These are phyloP conservation scores for Globisporangium middletonii DNA, from an alignment of 352 stramenopile species.

Conservation along the genomic window DNA sequence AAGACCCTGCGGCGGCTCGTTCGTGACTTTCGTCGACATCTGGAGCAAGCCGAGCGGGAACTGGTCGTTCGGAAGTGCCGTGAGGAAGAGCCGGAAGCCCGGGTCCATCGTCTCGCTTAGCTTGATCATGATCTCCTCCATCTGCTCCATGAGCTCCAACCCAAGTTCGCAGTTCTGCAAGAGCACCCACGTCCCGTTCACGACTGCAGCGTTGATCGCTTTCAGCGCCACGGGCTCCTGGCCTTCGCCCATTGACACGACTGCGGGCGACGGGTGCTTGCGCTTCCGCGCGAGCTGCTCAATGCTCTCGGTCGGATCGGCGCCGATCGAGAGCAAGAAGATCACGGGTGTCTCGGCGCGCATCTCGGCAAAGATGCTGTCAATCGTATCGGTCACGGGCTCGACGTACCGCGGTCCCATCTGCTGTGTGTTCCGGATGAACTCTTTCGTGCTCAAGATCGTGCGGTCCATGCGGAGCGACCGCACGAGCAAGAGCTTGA, in stretches of 20 bases:
- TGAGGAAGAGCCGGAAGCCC: constrained; percentile 97
- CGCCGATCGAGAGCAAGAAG: constrained; percentile 96
- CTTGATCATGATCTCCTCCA: constrained; percentile 97
- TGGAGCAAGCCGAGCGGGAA: constrained; percentile 97
- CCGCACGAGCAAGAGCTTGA: constrained; percentile 96
- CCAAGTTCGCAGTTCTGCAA: constrained; percentile 98
- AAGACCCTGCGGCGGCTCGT: constrained; percentile 95
- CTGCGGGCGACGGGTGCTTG: constrained; percentile 93
- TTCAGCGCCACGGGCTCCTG: constrained; percentile 97
- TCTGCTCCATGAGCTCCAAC: constrained; percentile 97
- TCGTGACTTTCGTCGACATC: constrained; percentile 99
- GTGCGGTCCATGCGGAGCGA: constrained; percentile 96
- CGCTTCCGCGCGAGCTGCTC: constrained; percentile 95
- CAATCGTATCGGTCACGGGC: constrained; percentile 98
- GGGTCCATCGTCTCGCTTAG: constrained; percentile 94
- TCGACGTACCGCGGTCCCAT: constrained; percentile 97
- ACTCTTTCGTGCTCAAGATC: constrained; percentile 97
- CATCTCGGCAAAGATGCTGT: constrained; percentile 97
- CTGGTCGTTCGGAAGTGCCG: constrained; percentile 92
- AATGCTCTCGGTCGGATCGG: constrained; percentile 97
- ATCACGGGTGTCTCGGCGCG: constrained; percentile 94
- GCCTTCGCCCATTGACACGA: constrained; percentile 98
- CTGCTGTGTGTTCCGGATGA: constrained; percentile 94
- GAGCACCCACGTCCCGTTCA: constrained; percentile 97
- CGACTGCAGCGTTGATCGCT: constrained; percentile 94